phyloP scores from a whole-genome alignment of 768 basidiomycete species.

The Tremella fuciformis region DNA sequence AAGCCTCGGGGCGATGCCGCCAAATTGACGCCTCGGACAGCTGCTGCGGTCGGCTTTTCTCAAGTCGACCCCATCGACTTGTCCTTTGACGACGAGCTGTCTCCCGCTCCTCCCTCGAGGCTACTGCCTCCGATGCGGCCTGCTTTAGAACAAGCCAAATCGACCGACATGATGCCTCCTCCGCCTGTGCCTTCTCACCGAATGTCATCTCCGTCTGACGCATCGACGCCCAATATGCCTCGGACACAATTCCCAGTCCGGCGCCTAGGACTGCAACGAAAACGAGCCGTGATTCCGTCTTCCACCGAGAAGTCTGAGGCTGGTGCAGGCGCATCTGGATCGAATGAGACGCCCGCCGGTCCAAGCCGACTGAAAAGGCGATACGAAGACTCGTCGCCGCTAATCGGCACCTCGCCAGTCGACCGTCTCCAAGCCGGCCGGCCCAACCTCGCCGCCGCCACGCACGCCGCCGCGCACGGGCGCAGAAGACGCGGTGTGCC shows the following conservation, averaged over 20 bases:
- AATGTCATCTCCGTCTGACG: constrained; percentile 4
- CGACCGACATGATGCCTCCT: constrained; percentile 33
- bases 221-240: neutral
- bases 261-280: constrained; percentile 14
- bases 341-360: neutral
- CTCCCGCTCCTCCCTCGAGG: neutral
- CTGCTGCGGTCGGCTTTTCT: constrained; percentile 40
- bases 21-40: constrained; percentile 19
- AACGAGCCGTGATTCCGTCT: neutral
- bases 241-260: constrained; percentile 35
- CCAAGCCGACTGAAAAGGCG: neutral
- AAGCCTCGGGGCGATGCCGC: constrained; percentile 11
- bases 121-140: constrained; percentile 6
- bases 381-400: constrained; percentile 1
- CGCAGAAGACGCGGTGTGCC: neutral
- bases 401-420: neutral
- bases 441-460: neutral
- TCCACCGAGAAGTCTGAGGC: neutral
- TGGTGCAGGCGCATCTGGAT: neutral
- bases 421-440: neutral
- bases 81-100: constrained; percentile 16
- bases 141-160: constrained; percentile 9
- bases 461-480: neutral
- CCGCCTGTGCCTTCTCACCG: constrained; percentile 28
- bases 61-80: constrained; percentile 42